Evolutionary conservation across 73 alveolate species (phyloP).

Genomic region (Paraurostyla sp.): DNA sequence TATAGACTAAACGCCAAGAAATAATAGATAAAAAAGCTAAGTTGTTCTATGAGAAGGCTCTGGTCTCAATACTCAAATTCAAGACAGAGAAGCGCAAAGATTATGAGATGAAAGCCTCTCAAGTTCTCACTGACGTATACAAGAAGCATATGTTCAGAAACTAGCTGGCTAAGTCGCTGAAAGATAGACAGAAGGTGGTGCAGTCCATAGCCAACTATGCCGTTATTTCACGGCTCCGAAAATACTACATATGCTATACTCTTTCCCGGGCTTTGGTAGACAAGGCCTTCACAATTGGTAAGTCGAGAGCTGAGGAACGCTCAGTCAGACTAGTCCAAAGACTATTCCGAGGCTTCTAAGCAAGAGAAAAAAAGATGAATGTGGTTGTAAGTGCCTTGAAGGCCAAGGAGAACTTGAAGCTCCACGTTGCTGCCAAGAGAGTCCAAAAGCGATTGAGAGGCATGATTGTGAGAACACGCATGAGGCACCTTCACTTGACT

Average conservation of each 20-base stretch:
- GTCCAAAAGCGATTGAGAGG: slow-evolving; percentile 72
- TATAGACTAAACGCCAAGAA: slow-evolving; percentile 34
- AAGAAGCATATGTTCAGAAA: slow-evolving; percentile 47
- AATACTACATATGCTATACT: slow-evolving; percentile 45
- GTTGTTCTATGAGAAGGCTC: slow-evolving; percentile 32
- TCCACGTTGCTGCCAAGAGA: slow-evolving; percentile 64
- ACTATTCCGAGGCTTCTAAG: slow-evolving; percentile 71
- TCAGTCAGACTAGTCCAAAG: slow-evolving; percentile 67
- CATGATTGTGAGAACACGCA: slow-evolving; percentile 73
- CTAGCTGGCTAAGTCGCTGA: slow-evolving; percentile 17
- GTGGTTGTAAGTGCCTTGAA: slow-evolving; percentile 64
- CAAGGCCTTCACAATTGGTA: slow-evolving; percentile 63
- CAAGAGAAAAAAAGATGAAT: slow-evolving; percentile 61
- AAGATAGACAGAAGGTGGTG: slow-evolving; percentile 40
- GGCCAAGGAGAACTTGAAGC: slow-evolving; percentile 60
- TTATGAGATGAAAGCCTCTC: slow-evolving; percentile 58
- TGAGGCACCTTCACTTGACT: slow-evolving; percentile 70
- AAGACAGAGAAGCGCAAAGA: slow-evolving; percentile 69
- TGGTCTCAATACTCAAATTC: slow-evolving; percentile 7
- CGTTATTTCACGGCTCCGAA: slow-evolving; percentile 33
- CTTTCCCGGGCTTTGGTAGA: slow-evolving; percentile 14
- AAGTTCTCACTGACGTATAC: slow-evolving; percentile 52
- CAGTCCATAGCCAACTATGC: slow-evolving; percentile 40
- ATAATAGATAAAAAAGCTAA: slow-evolving; percentile 15
- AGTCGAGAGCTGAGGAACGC: slow-evolving; percentile 59